These are phyloP conservation scores for Metschnikowia gelsemii DNA, from an alignment of 805 yeast species.

Conservation along the genomic window DNA sequence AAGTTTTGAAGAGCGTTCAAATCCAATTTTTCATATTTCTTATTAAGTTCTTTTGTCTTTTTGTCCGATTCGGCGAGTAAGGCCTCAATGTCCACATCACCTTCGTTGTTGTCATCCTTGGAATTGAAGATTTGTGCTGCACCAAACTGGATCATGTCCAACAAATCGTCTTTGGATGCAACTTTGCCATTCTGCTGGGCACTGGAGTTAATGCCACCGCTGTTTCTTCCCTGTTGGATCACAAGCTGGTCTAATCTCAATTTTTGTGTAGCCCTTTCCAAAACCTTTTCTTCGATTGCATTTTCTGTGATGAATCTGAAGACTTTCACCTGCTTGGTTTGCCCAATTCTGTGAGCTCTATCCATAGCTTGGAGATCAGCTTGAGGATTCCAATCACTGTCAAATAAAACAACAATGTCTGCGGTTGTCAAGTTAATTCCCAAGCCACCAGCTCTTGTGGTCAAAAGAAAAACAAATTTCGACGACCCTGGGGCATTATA, in stretches of 20 bases:
- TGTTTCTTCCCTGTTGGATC: conserved; percentile 68
- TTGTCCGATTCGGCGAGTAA: conserved; percentile 59
- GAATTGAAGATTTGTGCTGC: conserved; percentile 61
- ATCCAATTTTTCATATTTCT: conserved; percentile 65
- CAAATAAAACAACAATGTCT: conserved; percentile 70
- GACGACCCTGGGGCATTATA: conserved; percentile 72
- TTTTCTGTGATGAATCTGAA: conserved; percentile 76
- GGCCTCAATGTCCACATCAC: conserved; percentile 57
- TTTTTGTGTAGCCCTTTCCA: conserved; percentile 80
- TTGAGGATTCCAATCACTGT: conserved; percentile 88
- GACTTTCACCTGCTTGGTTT: conserved; percentile 78
- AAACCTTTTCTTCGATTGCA: conserved; percentile 79
- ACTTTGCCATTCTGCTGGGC: conserved; percentile 38
- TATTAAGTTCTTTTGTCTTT: conserved; percentile 60
- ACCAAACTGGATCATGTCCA: conserved; percentile 82
- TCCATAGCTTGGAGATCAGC: conserved; percentile 90
- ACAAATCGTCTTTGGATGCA: conserved; percentile 65
- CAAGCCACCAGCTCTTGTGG: conserved; percentile 89
- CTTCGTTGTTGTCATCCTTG: conserved; percentile 38
- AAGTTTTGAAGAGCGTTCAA: conserved; percentile 77
- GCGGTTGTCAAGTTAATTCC: conserved; percentile 84
- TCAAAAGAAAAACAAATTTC: conserved; percentile 70
- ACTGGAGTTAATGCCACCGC: conserved; percentile 27
- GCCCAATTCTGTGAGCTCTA: conserved; percentile 86
- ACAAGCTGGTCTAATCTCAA: conserved; percentile 77